Base-by-base conservation (phyloP, 73 alveolate species). In the Paramecium sonneborni region DNA sequence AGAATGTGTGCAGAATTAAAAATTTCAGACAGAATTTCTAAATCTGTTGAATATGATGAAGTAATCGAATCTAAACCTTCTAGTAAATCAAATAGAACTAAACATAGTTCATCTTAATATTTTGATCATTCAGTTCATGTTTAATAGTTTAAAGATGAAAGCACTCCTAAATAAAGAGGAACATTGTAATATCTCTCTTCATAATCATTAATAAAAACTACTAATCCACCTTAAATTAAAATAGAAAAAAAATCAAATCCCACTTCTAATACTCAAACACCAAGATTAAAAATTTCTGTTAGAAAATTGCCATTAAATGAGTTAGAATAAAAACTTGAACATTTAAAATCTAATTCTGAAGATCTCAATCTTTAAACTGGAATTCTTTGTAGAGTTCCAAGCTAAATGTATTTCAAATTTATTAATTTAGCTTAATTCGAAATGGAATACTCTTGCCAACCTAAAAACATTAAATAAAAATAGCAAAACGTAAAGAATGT, bases 1-100 rank as follows among this genome's bases (percentile, higher is more conserved):
- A 79, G 74, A 79, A 79, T 79, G 90, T 30, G 44, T 32, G 26
- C 44, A 6, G 90, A 79, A 79, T 62, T 79, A 20, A 79, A 79
- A 38, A 79, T 79, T 0, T 39, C 37, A 23, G 90, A 79, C 30
- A 79, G 52, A 46, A 10, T 79, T 21, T 72, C 86, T 12, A 72
- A 72, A 72, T 67, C 84, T 14, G 44, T 67, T 67, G 84, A 67
- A 67, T 15, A 6, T 18, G 84, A 62, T 26, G 84, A 62, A 32
- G 84, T 62, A 30, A 62, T 62, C 26, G 84, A 62, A n/a, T 62
- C 68, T 18, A 52, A 52, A 52, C 68, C 34, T 52, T 52, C 68
- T 52, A 52, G 68, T 52, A 52, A 52, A 52, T 52, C 68, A 0
- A 52, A 52, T 52, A 52, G 68, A 18, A 52, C 68, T 3, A 52